Evolutionary conservation across 768 basidiomycete genomes (phyloP).

Genomic region (Trametes gibbosa): DNA sequence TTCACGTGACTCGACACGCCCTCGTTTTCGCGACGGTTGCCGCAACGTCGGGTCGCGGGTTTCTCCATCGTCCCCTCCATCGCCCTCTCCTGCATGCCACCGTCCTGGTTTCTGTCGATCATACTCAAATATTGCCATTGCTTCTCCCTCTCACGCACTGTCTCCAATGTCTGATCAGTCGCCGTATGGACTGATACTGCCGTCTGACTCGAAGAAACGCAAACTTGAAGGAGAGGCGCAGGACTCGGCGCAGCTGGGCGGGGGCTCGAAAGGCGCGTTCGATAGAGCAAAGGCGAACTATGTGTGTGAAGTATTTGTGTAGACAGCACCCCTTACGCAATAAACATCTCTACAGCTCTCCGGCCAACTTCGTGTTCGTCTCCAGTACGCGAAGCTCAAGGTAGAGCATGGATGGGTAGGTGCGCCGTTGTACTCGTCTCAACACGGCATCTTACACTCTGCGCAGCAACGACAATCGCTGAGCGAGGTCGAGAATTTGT

Average conservation of each 20-base stretch:
- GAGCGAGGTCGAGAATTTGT: conserved; percentile 81
- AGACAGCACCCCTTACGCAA: neutral
- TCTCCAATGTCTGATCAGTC: neutral
- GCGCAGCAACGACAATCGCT: conserved; percentile 71
- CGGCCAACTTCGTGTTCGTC: conserved; percentile 66
- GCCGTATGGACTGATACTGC: neutral
- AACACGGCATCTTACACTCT: neutral
- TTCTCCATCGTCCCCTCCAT: neutral
- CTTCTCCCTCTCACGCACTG: neutral
- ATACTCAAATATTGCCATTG: neutral
- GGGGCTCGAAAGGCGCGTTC: neutral
- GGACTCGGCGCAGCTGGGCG: neutral
- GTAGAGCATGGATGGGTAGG: conserved; percentile 81
- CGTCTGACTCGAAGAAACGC: conserved; percentile 1
- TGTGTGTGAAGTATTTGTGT: neutral
- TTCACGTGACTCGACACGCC: conserved; percentile 15
- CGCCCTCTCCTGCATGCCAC: neutral
- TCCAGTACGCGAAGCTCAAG: conserved; percentile 76
- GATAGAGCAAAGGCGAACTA: conserved; percentile 16
- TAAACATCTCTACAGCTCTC: conserved; percentile 46
- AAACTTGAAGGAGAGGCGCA: neutral
- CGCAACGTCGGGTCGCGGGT: neutral
- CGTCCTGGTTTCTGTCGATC: neutral
- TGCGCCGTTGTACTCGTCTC: neutral
- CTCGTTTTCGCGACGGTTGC: conserved; percentile 14